These are phyloP conservation scores for Anaeramoeba flamelloides DNA, from an alignment of 78 protist genomes.

Conservation along the genomic window DNA sequence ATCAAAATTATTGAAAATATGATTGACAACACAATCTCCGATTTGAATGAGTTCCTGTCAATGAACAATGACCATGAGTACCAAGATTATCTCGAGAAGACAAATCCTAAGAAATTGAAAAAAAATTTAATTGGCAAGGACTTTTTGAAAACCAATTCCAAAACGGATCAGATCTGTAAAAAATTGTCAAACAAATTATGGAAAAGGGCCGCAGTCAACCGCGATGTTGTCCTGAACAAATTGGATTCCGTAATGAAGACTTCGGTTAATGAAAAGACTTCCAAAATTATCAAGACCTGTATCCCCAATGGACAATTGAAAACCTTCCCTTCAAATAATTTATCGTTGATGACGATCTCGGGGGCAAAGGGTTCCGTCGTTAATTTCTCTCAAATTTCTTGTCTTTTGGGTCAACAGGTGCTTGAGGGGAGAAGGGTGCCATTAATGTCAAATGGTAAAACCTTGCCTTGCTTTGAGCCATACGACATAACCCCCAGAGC, in stretches of 20 bases:
- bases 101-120: neutral
- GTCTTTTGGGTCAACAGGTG: slow-evolving; percentile 88
- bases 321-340: slow-evolving; percentile 79
- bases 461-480: slow-evolving; percentile 63
- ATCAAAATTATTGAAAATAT: too few relatives aligned
- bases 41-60: neutral
- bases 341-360: slow-evolving; percentile 75
- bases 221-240: neutral
- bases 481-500: slow-evolving; percentile 66
- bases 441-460: slow-evolving; percentile 73
- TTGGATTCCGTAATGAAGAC: slow-evolving; percentile 36
- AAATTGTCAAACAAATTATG: neutral
- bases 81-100: neutral
- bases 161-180: neutral
- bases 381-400: slow-evolving; percentile 85
- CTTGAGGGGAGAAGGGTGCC: slow-evolving; percentile 93
- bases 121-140: too few relatives aligned
- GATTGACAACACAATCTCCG: neutral
- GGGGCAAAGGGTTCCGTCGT: slow-evolving; percentile 95
- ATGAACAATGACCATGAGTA: neutral
- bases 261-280: slow-evolving; percentile 35
- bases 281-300: slow-evolving; percentile 44
- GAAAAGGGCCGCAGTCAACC: neutral
- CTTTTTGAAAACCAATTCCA: neutral
- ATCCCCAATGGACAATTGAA: slow-evolving; percentile 65